Evolutionary conservation across 352 stramenopile genomes (phyloP).

Genomic region (Globisporangium megalacanthum): DNA sequence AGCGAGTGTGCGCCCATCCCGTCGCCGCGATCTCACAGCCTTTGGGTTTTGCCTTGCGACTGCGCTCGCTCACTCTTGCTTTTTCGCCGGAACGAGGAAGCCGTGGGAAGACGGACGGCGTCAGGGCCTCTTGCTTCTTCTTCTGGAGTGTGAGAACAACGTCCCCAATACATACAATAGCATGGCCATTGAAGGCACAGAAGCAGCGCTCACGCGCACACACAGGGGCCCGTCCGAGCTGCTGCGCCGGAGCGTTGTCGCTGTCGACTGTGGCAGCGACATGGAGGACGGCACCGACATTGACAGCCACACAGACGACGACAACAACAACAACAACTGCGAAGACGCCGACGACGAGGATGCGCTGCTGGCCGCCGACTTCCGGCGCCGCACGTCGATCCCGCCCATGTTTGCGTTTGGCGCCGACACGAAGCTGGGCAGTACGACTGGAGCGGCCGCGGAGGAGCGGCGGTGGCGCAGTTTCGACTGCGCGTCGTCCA

Average conservation of each 20-base stretch:
- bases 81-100: background rate
- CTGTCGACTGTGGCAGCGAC: conserved; percentile 5
- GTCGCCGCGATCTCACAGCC: background rate
- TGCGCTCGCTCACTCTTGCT: background rate
- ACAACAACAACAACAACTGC: conserved; percentile 28
- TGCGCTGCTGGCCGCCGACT: conserved; percentile 16
- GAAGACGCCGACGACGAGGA: conserved; percentile 16
- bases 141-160: background rate
- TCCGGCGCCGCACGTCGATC: conserved; percentile 60
- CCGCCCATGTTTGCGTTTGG: conserved; percentile 49
- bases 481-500: conserved; percentile 37
- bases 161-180: background rate
- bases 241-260: conserved; percentile 14
- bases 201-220: background rate
- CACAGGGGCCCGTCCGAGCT: conserved; percentile 5
- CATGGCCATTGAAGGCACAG: conserved; percentile 21
- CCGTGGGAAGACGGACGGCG: no score
- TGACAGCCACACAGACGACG: conserved; percentile 7
- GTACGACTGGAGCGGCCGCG: conserved; percentile 8
- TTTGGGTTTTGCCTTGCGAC: background rate
- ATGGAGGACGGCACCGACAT: conserved; percentile 1
- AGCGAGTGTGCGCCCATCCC: background rate
- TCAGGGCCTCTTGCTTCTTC: no score
- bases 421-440: conserved; percentile 18
- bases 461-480: conserved; percentile 56